Percentiles rank a stretch among this genome's conserved stretches.
phyloP scores from a whole-genome alignment of 1,284 basidiomycete genomes.

The Coriolopsis trogii region DNA sequence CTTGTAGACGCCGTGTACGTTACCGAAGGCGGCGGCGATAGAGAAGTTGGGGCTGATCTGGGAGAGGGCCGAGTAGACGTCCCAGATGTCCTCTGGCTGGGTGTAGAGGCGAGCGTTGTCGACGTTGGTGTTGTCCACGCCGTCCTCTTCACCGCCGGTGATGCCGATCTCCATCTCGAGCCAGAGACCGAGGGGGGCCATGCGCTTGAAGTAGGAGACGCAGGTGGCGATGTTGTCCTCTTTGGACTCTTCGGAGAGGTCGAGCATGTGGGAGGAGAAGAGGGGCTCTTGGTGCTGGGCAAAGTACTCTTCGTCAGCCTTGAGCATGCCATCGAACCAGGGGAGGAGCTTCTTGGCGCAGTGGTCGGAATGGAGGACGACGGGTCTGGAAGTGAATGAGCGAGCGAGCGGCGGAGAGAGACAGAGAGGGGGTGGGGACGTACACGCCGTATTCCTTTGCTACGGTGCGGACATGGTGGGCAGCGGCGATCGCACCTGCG shows the following conservation, averaged over 20 bases:
- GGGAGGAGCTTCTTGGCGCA: constrained; percentile 98
- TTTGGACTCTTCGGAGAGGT: constrained; percentile 97
- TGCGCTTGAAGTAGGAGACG: constrained; percentile 94
- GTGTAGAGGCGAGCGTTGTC: constrained; percentile 97
- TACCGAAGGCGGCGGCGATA: constrained; percentile 96
- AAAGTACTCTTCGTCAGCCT: constrained; percentile 94
- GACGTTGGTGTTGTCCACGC: constrained; percentile 94
- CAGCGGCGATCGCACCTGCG: constrained; percentile 89
- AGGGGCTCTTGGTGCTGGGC: constrained; percentile 89
- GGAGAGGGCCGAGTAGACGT: constrained; percentile 86
- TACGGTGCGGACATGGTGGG: constrained; percentile 89
- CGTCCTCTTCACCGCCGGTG: constrained; percentile 99
- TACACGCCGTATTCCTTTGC: constrained; percentile 91
- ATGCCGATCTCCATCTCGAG: constrained; percentile 99
- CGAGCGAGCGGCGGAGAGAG: constrained; percentile 1
- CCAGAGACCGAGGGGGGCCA: constrained; percentile 94
- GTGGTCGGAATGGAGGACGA: constrained; percentile 98
- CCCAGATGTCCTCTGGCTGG: constrained; percentile 95
- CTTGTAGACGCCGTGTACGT: constrained; percentile 97
- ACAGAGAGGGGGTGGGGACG: constrained; percentile 38
- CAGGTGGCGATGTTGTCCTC: constrained; percentile 97
- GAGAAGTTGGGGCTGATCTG: constrained; percentile 93
- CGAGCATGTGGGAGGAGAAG: constrained; percentile 99
- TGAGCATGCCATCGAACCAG: constrained; percentile 99
- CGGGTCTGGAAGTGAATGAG: constrained; percentile 61